Percentiles rank a stretch among this genome's conserved stretches.
phyloP scores from a whole-genome alignment of 495 filamentous ascomycete genomes.

The Aspergillus baeticus region DNA sequence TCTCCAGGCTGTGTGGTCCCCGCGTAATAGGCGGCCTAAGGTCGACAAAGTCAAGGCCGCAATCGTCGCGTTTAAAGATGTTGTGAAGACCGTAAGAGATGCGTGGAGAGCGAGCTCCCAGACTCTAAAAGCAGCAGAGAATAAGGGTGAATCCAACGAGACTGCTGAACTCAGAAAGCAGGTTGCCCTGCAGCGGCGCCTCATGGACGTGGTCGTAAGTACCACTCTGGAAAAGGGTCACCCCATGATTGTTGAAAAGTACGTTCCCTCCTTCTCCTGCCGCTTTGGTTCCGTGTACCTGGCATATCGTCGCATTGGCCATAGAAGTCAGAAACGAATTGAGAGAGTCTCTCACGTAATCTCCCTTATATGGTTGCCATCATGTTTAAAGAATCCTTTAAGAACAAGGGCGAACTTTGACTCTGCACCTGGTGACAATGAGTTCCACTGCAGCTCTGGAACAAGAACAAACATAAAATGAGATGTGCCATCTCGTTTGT shows the following conservation, averaged over 20 bases:
- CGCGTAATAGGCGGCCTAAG: conserved; percentile 45
- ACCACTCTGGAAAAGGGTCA: conserved; percentile 62
- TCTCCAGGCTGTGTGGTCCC: conserved; percentile 63
- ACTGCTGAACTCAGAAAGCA: conserved; percentile 40
- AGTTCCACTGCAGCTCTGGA: conserved; percentile 6
- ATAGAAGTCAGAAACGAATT: conserved; percentile 37
- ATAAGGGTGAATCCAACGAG: conserved; percentile 45
- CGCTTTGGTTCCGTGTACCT: conserved; percentile 12
- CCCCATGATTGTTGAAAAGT: conserved; percentile 63
- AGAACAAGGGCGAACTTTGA: conserved; percentile 24
- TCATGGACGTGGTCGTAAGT: conserved; percentile 58
- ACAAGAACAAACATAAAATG: conserved; percentile 31
- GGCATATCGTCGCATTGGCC: conserved; percentile 28
- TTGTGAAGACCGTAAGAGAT: conserved; percentile 62
- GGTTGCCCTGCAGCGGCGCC: conserved; percentile 56
- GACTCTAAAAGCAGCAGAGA: conserved; percentile 57
- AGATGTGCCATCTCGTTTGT: conserved; percentile 1
- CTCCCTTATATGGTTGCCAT: conserved; percentile 26
- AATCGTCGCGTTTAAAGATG: conserved; percentile 58
- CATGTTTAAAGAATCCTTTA: conserved; percentile 31
- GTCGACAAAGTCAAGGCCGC: conserved; percentile 50
- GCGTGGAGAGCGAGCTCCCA: conserved; percentile 59
- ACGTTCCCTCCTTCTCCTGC: conserved; percentile 36
- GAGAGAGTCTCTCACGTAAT: conserved; percentile 38
- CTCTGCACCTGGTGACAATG: conserved; percentile 12